Base-by-base conservation (phyloP, 441 rosid species). In the Capsella rubella region DNA sequence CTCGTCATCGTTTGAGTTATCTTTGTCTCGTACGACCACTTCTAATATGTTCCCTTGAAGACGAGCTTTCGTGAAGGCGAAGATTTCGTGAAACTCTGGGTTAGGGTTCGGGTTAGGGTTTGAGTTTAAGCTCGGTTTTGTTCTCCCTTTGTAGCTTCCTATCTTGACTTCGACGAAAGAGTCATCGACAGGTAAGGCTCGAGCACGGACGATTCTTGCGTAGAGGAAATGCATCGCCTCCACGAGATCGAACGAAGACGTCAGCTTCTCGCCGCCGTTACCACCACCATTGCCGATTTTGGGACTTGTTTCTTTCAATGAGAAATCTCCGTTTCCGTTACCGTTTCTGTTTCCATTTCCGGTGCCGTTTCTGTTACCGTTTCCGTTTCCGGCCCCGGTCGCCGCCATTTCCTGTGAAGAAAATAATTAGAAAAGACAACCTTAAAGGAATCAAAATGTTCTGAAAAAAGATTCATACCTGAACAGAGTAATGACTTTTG, bases 91-190 rank as follows among this genome's bases (percentile, higher is more conserved):
- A 87, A 87, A 86, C 32, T 82, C 89, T 18, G 70, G 80, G 15
- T 77, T 78, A 27, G 70, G 80, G 15, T 77, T 78, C 18, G 70
- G 80, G 25, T 77, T 78, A 13, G 82, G 76, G 54, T 76, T 75
- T 42, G 72, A 59, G 75, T 77, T 84, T 81, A 76, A 86, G 51
- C 54, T 88, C 52, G 80, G 75, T 71, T 80, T 88, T 13, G 99
- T 91, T 42, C 46, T 79, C 45, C 96, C 97, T 83, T 84, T 91
- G 70, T 84, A 88, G 86, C 87, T 92, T 29, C 99, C 99, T 34
- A 91, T 80, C 16, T 70, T 66, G 80, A 25, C 84, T 72, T 42
- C 81, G 53, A 35, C 73, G 80, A 42, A 65, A 51, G 67, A 79
- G 75, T 78, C 80, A 53, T 86, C 87, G 4, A 70, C 47, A 4